Base-by-base conservation (phyloP, 768 basidiomycete species). In the Boletus reticuloceps region DNA sequence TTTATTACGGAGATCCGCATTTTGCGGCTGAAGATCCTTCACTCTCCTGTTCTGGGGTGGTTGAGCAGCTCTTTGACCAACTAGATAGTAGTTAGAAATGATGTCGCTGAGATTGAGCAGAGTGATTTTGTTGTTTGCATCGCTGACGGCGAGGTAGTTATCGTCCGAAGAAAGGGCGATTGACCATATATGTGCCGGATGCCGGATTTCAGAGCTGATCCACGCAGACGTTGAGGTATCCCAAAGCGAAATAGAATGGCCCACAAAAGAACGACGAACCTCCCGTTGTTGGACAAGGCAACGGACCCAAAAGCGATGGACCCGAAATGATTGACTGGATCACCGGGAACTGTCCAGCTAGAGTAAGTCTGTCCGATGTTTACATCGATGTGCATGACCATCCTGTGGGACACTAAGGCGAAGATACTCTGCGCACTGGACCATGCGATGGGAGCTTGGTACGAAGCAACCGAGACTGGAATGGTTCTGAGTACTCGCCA, bases 101-200 rank as follows among this genome's bases (percentile, higher is more conserved):
- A 34, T 34, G 34, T 14, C 13, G 34, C 13, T 29, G 36, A 57
- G 20, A 34, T 49, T 49, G 22, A 29, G 40, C 11, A 55, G 4
- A 2, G 44, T 47, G 4, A 55, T 51, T 29, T 29, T 50, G 3
- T 34, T 31, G 41, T 32, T 13, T 5, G 9, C 32, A 1, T 42
- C 43, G 3, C 53, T 13, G 2, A 31, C 29, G 0, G 54, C 54
- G 8, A 55, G n/a, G 37, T 29, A 38, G 3, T 19, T 39, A 6
- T 37, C 29, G 14, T 55, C 54, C 10, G 17, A 6, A 8, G 58
- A 58, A 16, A 58, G 13, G 1, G 58, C 58, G 17, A 51, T 50
- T 9, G 52, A 13, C 14, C 43, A 27, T 4, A 54, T 10, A 4
- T 16, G 29, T 27, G 25, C 11, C 2, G 41, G 17, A 10, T 43